Evolutionary conservation across 2,329 filamentous ascomycete species (phyloP).

Genomic region (Diaporthe citri): DNA sequence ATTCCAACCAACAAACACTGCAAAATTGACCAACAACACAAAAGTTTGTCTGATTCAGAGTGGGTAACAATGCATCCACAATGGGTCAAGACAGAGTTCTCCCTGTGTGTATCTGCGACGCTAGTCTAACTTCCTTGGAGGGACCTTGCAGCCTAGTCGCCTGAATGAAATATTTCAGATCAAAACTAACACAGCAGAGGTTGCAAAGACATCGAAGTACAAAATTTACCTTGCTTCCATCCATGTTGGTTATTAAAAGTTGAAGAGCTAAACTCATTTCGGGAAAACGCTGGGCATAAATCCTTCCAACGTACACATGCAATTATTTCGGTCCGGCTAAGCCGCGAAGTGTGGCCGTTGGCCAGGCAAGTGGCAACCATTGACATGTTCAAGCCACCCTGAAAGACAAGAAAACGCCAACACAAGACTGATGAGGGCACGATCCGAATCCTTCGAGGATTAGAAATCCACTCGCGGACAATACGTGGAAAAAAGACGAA

Average conservation of each 20-base stretch:
- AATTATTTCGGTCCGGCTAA: conserved; percentile 4
- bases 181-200: not conserved
- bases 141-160: no score
- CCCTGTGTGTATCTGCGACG: not conserved
- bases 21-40: not conserved
- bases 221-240: not conserved
- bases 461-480: not conserved
- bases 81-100: not conserved
- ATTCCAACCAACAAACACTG: not conserved
- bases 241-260: not conserved
- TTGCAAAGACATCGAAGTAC: not conserved
- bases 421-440: not conserved
- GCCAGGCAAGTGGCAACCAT: not conserved
- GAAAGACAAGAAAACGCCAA: not conserved
- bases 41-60: not conserved
- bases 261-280: not conserved
- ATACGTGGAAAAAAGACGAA: not conserved
- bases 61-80: not conserved
- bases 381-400: not conserved
- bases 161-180: not conserved
- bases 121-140: not conserved
- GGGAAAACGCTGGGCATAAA: not conserved
- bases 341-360: not conserved
- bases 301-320: not conserved
- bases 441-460: not conserved